Conservation (phyloP, 176 grass and related monocot species). For the Typha latifolia region DNA sequence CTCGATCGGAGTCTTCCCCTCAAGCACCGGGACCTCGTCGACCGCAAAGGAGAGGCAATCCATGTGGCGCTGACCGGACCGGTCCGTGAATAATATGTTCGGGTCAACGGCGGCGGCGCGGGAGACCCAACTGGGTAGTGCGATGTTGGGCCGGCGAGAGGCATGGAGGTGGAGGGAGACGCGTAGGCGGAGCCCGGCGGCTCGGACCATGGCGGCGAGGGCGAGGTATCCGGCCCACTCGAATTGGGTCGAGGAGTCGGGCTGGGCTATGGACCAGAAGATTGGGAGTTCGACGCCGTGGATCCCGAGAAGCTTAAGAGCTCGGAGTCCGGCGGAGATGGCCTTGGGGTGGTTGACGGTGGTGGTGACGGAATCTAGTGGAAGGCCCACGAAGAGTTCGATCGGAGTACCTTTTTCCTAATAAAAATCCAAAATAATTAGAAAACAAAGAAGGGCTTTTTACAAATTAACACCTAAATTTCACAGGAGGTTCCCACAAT, state of each 20-base stretch:
- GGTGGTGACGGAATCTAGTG: conserved; percentile 47
- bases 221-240: conserved; percentile 47
- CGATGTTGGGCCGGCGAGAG: conserved; percentile 3
- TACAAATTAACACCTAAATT: too few species aligned
- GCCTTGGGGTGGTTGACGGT: conserved; percentile 45
- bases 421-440: neutral
- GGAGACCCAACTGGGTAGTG: conserved; percentile 43
- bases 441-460: neutral
- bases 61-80: conserved; percentile 17
- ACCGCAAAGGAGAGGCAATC: conserved; percentile 78
- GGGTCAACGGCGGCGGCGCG: conserved; percentile 31
- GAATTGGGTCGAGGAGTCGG: conserved; percentile 38
- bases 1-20: conserved; percentile 55
- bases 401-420: conserved; percentile 27
- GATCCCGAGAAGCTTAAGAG: conserved; percentile 57
- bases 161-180: conserved; percentile 58
- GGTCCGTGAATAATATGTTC: conserved; percentile 68
- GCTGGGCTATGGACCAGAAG: conserved; percentile 69
- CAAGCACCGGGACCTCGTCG: conserved; percentile 63
- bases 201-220: conserved; percentile 15
- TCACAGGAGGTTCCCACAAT: too few species aligned
- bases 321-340: conserved; percentile 54
- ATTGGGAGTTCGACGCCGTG: conserved; percentile 78
- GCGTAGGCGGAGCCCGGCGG: conserved; percentile 18
- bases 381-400: conserved; percentile 61